A percentile compares a stretch with the other conserved stretches of the same genome.
Evolutionary conservation across 1,284 basidiomycete genomes (phyloP).

Genomic region (Boletus smithii): DNA sequence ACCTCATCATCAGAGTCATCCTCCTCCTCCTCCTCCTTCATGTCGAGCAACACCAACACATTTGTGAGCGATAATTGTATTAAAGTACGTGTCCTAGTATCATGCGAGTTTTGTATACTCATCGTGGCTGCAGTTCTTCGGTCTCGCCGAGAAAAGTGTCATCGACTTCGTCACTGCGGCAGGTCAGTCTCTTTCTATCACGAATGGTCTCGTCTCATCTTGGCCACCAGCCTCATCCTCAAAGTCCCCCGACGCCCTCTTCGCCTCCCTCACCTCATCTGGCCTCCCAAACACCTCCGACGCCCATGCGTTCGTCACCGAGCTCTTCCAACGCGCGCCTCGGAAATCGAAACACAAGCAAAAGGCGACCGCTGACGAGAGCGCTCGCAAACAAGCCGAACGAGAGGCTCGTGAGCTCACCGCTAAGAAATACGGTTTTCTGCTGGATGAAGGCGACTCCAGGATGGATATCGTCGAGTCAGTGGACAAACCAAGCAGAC

Average conservation of each 20-base stretch:
- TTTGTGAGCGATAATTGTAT: conserved; percentile 88
- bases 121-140: conserved; percentile 60
- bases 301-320: conserved; percentile 74
- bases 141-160: conserved; percentile 76
- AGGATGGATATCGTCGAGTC: conserved; percentile 42
- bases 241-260: conserved; percentile 78
- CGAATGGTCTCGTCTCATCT: conserved; percentile 1
- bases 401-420: conserved; percentile 70
- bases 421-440: conserved; percentile 72
- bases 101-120: background rate
- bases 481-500: conserved; percentile 47
- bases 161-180: conserved; percentile 84
- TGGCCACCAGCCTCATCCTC: conserved; percentile 78
- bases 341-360: conserved; percentile 68
- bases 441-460: conserved; percentile 69
- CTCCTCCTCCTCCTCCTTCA: no score
- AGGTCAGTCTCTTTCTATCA: conserved; percentile 47
- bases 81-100: conserved; percentile 48
- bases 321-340: conserved; percentile 77
- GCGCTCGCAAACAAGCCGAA: conserved; percentile 58
- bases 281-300: conserved; percentile 81
- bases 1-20: no score
- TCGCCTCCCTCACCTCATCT: conserved; percentile 67
- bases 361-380: conserved; percentile 41
- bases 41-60: conserved; percentile 58